These are phyloP conservation scores for Conringia planisiliqua DNA, from an alignment of 345 rosid species.

Conservation along the genomic window DNA sequence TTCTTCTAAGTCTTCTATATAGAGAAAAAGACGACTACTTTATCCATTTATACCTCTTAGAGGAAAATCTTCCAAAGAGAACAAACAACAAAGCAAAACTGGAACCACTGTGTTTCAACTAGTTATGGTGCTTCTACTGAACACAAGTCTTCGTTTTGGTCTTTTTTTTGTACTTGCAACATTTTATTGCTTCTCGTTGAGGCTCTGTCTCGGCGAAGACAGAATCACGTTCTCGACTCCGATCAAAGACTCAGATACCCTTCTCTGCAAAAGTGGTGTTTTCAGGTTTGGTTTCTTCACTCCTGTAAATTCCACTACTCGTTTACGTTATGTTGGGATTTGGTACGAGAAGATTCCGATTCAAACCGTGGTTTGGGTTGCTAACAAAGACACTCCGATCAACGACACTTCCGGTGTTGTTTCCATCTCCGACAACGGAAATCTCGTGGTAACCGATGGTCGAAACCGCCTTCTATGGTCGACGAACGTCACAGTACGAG, in stretches of 20 bases:
- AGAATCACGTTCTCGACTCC: neutral
- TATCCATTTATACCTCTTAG: no score
- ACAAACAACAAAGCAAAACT: neutral
- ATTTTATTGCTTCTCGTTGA: neutral
- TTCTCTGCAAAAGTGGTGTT: neutral
- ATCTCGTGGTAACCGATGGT: neutral
- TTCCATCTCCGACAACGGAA: neutral
- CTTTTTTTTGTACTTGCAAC: neutral
- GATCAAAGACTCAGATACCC: neutral
- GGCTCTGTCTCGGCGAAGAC: neutral
- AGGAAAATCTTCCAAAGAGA: no score
- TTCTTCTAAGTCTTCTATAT: no score
- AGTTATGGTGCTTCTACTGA: neutral
- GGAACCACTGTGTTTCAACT: neutral
- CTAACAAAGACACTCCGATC: neutral
- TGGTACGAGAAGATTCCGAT: neutral
- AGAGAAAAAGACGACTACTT: no score
- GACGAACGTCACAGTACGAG: neutral
- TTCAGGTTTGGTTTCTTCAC: neutral
- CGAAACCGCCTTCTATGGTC: neutral
- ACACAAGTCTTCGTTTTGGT: neutral
- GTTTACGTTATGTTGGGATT: neutral
- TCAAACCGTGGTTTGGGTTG: neutral
- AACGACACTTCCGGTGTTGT: neutral
- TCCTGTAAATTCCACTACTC: neutral